Percentiles rank a stretch among this genome's conserved stretches.
Evolutionary conservation across 441 rosid species (phyloP).

Genomic region (Breynia disticha): DNA sequence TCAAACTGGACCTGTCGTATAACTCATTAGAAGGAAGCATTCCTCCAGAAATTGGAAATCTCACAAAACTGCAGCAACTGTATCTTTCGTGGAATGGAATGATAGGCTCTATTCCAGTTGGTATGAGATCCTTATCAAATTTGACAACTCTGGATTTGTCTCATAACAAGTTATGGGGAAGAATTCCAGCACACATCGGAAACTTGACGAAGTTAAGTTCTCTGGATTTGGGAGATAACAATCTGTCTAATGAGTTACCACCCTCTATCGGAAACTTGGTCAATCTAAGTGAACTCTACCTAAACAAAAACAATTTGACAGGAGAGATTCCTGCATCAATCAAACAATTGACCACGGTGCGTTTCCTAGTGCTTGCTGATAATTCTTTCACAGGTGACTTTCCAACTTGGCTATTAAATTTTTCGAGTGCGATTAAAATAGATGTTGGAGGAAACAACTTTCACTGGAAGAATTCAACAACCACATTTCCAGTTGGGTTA

Average conservation of each 20-base stretch:
- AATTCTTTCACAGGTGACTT: background rate
- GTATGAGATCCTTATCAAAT: too few relatives aligned
- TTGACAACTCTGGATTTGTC: background rate
- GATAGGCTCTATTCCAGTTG: too few relatives aligned
- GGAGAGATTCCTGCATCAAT: background rate
- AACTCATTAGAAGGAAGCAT: too few relatives aligned
- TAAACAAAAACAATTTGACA: background rate
- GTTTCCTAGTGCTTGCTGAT: background rate
- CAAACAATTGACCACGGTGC: background rate
- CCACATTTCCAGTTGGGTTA: background rate
- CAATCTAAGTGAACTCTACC: background rate
- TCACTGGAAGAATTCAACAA: background rate
- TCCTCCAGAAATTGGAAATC: too few relatives aligned
- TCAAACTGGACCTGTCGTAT: too few relatives aligned
- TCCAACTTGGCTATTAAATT: background rate
- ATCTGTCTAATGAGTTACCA: background rate
- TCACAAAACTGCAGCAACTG: too few relatives aligned
- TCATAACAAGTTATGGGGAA: background rate
- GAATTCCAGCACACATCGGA: constrained; percentile 1
- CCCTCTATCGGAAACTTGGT: background rate
- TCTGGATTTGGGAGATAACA: background rate
- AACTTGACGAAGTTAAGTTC: background rate
- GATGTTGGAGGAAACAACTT: background rate
- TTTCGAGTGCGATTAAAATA: background rate
- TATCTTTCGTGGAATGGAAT: too few relatives aligned